A percentile compares a stretch with the other conserved stretches of the same genome.
phyloP scores from a whole-genome alignment of 441 rosid genomes.

The Corymbia citriodora region DNA sequence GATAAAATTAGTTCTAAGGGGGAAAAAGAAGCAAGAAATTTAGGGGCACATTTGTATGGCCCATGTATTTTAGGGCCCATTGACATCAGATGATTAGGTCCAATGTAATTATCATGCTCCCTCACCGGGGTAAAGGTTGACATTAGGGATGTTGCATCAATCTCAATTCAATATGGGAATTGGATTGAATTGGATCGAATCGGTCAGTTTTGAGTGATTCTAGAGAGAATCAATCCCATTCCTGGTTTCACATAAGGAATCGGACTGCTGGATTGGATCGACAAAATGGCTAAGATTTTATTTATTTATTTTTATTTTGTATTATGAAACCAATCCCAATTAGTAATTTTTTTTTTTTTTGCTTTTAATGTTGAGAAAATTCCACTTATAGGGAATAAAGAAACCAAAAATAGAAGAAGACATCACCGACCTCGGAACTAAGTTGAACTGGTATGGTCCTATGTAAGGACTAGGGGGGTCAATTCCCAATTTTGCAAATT shows the following conservation, averaged over 20 bases:
- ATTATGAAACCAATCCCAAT: too few species aligned
- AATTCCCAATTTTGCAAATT: not conserved
- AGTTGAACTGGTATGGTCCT: accelerated
- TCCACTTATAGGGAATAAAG: accelerated
- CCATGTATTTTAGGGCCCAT: not conserved
- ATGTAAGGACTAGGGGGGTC: accelerated
- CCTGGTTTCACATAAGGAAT: not conserved
- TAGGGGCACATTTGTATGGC: not conserved
- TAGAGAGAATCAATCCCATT: accelerated
- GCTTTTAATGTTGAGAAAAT: not conserved
- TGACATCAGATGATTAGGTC: not conserved
- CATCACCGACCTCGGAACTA: accelerated
- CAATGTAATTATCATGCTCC: not conserved
- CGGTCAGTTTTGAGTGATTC: accelerated
- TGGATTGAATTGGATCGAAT: accelerated
- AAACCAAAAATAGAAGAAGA: not conserved
- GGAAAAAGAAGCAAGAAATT: not conserved
- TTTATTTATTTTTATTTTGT: too few species aligned
- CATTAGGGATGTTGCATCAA: not conserved
- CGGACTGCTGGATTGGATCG: accelerated
- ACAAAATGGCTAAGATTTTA: not conserved
- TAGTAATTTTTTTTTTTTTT: too few species aligned
- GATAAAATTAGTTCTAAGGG: not conserved
- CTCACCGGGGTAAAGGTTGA: not conserved
- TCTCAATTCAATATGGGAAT: accelerated